phyloP scores from a whole-genome alignment of 192 early-diverging fungal genomes.

The Dissophora globulifera region DNA sequence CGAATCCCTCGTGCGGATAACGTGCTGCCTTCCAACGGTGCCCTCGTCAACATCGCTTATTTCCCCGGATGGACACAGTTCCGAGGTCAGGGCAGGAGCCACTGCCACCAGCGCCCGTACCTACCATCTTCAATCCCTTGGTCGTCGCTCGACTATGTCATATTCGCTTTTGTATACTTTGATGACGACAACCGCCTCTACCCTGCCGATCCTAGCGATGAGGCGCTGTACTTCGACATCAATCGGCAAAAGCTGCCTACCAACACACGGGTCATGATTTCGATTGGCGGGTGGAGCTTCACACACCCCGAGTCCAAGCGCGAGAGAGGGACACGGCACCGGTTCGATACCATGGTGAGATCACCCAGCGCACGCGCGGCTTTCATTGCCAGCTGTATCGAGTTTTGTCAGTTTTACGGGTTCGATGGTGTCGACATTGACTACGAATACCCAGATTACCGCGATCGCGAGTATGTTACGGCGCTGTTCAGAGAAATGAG shows the following conservation, averaged over 20 bases:
- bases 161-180: slow-evolving; percentile 52
- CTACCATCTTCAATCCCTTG: slow-evolving; percentile 66
- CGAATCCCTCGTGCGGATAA: slow-evolving; percentile 18
- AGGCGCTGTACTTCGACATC: slow-evolving; percentile 53
- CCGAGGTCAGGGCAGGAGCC: slow-evolving; percentile 27
- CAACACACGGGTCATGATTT: slow-evolving; percentile 62
- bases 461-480: slow-evolving; percentile 45
- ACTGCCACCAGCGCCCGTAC: slow-evolving; percentile 43
- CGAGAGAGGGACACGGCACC: slow-evolving; percentile 4
- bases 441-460: slow-evolving; percentile 66
- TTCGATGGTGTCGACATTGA: slow-evolving; percentile 64
- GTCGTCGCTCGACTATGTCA: slow-evolving; percentile 66
- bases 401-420: slow-evolving; percentile 32
- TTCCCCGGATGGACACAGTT: slow-evolving; percentile 43
- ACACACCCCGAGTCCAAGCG: slow-evolving; percentile 48
- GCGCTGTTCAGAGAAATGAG: slow-evolving; percentile 72
- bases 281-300: slow-evolving; percentile 72
- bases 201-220: slow-evolving; percentile 59
- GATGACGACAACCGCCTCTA: slow-evolving; percentile 58
- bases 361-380: slow-evolving; percentile 38
- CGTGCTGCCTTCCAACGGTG: slow-evolving; percentile 11
- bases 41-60: slow-evolving; percentile 38
- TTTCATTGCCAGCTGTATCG: slow-evolving; percentile 58
- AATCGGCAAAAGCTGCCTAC: slow-evolving; percentile 44
- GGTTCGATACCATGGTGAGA: slow-evolving; percentile 64